Conservation (phyloP, 2,329 filamentous ascomycete genomes). For the Fusarium sp. region DNA sequence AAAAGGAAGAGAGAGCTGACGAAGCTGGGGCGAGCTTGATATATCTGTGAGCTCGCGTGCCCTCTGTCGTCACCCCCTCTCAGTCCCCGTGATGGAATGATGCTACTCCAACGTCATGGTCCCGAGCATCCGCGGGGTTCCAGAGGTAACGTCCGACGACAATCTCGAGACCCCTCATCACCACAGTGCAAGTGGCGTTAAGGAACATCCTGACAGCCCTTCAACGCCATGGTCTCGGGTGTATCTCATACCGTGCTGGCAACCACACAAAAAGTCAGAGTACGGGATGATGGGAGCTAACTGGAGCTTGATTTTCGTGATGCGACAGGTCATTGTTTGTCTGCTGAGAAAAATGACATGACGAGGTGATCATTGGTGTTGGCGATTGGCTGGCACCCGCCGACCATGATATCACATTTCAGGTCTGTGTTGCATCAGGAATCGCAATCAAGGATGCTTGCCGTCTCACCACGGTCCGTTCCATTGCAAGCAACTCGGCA, state of each 20-base stretch:
- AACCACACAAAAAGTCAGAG: background rate
- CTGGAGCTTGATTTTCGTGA: background rate
- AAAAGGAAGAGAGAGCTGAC: background rate
- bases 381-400: background rate
- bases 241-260: constrained; percentile 20
- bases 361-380: background rate
- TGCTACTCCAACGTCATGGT: constrained; percentile 44
- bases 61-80: constrained; percentile 33
- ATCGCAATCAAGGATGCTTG: background rate
- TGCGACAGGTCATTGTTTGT: constrained; percentile 3
- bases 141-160: constrained; percentile 30
- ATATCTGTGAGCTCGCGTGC: constrained; percentile 24
- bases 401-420: constrained; percentile 6
- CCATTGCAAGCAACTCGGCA: background rate
- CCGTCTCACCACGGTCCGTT: background rate
- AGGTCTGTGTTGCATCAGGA: background rate
- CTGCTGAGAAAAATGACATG: constrained; percentile 16
- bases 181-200: constrained; percentile 40
- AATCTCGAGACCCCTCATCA: constrained; percentile 35
- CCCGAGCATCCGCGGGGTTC: constrained; percentile 22
- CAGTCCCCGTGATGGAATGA: constrained; percentile 31
- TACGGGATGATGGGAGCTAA: background rate
- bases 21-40: constrained; percentile 17
- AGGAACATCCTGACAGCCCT: background rate
- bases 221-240: rapidly evolving